These are phyloP conservation scores for Phytophthora multivora DNA, from an alignment of 352 stramenopile species.

Conservation along the genomic window DNA sequence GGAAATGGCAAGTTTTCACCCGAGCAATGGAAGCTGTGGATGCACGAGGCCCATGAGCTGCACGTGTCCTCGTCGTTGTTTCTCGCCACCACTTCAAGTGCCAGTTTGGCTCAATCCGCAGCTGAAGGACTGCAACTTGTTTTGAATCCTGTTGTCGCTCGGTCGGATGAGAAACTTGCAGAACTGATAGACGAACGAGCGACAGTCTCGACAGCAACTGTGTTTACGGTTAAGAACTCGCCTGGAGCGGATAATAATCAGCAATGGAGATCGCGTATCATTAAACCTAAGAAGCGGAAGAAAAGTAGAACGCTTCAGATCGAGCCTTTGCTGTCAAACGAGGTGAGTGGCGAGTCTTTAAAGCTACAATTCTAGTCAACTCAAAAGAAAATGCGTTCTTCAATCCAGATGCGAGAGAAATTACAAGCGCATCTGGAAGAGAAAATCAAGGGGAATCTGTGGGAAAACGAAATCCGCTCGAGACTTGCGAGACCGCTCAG, in stretches of 20 bases:
- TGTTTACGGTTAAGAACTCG: background rate
- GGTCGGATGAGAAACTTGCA: slow-evolving; percentile 2
- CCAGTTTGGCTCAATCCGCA: slow-evolving; percentile 4
- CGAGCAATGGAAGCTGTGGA: slow-evolving; percentile 24
- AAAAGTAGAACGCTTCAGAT: slow-evolving; percentile 5
- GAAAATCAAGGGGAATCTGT: slow-evolving; percentile 54
- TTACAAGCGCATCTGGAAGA: slow-evolving; percentile 42
- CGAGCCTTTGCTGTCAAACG: slow-evolving; percentile 32
- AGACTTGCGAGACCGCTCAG: slow-evolving; percentile 52
- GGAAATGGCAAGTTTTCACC: slow-evolving; percentile 4
- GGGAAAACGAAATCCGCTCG: slow-evolving; percentile 62
- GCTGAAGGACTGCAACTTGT: slow-evolving; percentile 17
- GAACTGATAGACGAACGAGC: slow-evolving; percentile 2
- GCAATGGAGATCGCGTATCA: slow-evolving; percentile 13
- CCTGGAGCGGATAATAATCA: background rate
- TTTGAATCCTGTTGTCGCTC: slow-evolving; percentile 7
- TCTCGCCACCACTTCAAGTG: slow-evolving; percentile 10
- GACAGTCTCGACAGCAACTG: background rate
- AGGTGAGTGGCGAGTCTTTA: slow-evolving; percentile 7
- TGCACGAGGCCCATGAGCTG: slow-evolving; percentile 26
- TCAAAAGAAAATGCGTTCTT: background rate
- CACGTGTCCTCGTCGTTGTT: slow-evolving; percentile 17
- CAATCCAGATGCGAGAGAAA: slow-evolving; percentile 41
- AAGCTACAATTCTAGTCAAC: background rate
- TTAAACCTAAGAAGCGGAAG: slow-evolving; percentile 3